Base-by-base conservation (phyloP, 176 grass and related monocot genomes). In the Neostapfia colusana region DNA sequence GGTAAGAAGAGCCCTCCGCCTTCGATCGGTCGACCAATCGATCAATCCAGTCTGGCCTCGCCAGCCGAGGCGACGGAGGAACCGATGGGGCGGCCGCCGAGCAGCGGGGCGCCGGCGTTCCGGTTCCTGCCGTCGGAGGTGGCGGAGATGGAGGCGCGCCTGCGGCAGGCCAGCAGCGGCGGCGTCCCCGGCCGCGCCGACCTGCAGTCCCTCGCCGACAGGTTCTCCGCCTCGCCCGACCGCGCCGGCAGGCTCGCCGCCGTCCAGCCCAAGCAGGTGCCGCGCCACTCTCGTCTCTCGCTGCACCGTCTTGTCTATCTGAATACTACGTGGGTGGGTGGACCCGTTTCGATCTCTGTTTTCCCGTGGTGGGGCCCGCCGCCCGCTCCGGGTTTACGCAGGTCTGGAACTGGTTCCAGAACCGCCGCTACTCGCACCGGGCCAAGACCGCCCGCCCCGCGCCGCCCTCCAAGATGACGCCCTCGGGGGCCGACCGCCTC, bases 381-480 rank as follows among this genome's bases (percentile, higher is more conserved):
- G 50, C 50, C 20, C 20, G 72, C 60, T 69, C 64, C 61, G 60
- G 42, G 15, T 8, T n/a, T n/a, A 20, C 37, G 20, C 77, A 99
- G 95, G 96, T 99, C 4, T 99, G 96, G 96, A 99, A 95, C 62
- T 99, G 96, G 96, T 99, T 99, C 69, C 96, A 99, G 69, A 99
- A 99, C 83, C 84, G 92, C 78, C 90, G 96, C 70, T 94, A 99
- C 85, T 91, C 92, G 67, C 92, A 95, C 65, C 89, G 89, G 63
- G 84, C 96, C 54, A 99, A 91, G 69, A 82, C 59, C n/a, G 46
- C 68, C 67, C 83, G 80, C 54, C 63, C 38, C 28, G 37, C 58
- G 46, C 55, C 70, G 55, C 26, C 87, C 23, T 67, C 65, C 1
- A 90, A 83, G 70, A 80, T 86, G 68, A 66, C 79, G 34, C 81